A percentile compares a stretch with the other conserved stretches of the same genome.
Evolutionary conservation across 805 yeast species (phyloP).

Genomic region (Candida orba): DNA sequence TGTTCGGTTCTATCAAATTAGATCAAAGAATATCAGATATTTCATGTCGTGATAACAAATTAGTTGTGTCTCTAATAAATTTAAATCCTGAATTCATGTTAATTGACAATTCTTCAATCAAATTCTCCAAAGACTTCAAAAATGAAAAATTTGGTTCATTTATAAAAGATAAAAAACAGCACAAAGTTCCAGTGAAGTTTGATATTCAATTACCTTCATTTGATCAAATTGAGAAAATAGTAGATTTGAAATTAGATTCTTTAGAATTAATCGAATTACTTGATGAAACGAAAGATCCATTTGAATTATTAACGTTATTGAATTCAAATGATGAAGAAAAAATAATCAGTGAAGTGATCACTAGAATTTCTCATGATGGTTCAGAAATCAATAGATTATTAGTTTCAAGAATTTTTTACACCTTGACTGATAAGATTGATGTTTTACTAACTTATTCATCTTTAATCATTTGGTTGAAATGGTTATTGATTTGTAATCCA

Average conservation of each 20-base stretch:
- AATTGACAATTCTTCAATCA: too few relatives aligned
- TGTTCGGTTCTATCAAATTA: constrained; percentile 5
- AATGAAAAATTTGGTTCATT: too few relatives aligned
- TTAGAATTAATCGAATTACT: constrained; percentile 14
- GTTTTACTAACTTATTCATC: constrained; percentile 36
- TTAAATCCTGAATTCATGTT: constrained; percentile 31
- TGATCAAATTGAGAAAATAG: constrained; percentile 14
- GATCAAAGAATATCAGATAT: too few relatives aligned
- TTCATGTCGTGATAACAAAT: too few relatives aligned
- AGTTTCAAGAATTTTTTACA: not conserved
- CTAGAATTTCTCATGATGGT: constrained; percentile 6
- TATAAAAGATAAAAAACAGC: too few relatives aligned
- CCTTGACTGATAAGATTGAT: constrained; percentile 6
- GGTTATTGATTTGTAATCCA: constrained; percentile 68
- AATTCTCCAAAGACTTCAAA: too few relatives aligned
- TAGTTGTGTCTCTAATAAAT: constrained; percentile 28
- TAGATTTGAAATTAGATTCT: constrained; percentile 13
- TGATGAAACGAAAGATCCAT: constrained; percentile 15
- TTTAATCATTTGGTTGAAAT: constrained; percentile 64
- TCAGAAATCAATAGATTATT: not conserved
- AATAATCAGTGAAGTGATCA: constrained; percentile 34
- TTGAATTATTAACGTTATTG: constrained; percentile 19
- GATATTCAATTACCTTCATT: not conserved
- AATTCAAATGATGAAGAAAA: constrained; percentile 29
- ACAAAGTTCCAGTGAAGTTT: constrained; percentile 3